Base-by-base conservation (phyloP, 2,329 filamentous ascomycete genomes). In the Phyllachora maydis region DNA sequence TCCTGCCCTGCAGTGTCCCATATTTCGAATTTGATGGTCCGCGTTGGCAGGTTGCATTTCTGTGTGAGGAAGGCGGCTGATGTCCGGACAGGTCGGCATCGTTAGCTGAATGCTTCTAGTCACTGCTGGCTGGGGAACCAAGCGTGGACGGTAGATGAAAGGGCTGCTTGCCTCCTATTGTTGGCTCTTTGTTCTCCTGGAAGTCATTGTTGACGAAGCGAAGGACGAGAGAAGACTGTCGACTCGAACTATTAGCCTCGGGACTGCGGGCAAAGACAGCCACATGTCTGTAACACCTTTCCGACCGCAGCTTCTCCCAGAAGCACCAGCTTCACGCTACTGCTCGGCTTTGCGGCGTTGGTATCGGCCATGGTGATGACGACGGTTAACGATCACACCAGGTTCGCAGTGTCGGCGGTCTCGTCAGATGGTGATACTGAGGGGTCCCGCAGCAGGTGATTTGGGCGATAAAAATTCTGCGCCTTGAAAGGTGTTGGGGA, bases 181-280 rank as follows among this genome's bases (percentile, higher is more conserved):
- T 98, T 31, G 88, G 88, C 50, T 98, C 88, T 61, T 95, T 95
- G 55, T 95, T 95, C 55, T 95, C 88, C 59, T 98, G 88, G 43
- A 98, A 98, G 53, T 95, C 85, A 56, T 98, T 88, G 64, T 95
- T 95, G 46, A 98, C 88, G 53, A 98, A 98, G 43, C 88, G 81
- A 45, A 98, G 65, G 32, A 98, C 88, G 28, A 98, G 71, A 21
- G 88, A 98, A 23, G 88, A 95, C 88, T 91, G 41, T 13, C 27
- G 24, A 19, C 18, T n/a, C 7, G 11, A 10, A 14, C 1, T n/a
- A 21, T 34, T 24, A 35, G 26, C 18, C 18, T 40, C 30, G 26
- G 33, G 14, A 22, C 14, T 29, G 15, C 16, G 8, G 10, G 18
- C 7, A 16, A 11, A 11, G 11, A 23, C 11, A 16, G 16, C n/a